Evolutionary conservation across 495 filamentous ascomycete species (phyloP).

Genomic region (Aspergillus bridgeri): DNA sequence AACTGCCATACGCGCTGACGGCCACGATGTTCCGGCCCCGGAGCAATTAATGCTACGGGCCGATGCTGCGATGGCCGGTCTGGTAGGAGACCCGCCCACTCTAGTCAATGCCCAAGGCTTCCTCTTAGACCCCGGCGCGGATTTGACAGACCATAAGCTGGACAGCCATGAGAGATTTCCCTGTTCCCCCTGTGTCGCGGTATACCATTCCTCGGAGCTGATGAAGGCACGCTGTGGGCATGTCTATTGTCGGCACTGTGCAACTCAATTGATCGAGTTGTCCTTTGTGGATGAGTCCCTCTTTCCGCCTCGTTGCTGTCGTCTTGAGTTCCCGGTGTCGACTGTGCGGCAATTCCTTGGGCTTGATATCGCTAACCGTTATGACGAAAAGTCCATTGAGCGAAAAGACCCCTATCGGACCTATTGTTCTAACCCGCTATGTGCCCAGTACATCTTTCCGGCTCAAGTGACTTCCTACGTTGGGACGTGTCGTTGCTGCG

Average conservation of each 20-base stretch:
- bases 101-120: neutral
- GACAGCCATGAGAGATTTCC: neutral
- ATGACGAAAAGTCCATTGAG: slow-evolving; percentile 24
- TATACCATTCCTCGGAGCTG: neutral
- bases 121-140: neutral
- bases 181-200: slow-evolving; percentile 14
- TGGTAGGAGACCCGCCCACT: neutral
- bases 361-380: slow-evolving; percentile 1
- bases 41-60: neutral
- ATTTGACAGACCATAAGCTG: neutral
- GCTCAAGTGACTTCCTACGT: neutral
- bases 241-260: slow-evolving; percentile 34
- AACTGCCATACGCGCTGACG: slow-evolving; percentile 2
- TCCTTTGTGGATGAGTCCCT: slow-evolving; percentile 31
- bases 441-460: no score
- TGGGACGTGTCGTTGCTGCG: slow-evolving; percentile 25
- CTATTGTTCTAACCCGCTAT: no score
- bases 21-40: neutral
- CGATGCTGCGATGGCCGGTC: neutral
- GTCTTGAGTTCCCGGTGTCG: slow-evolving; percentile 17
- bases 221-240: slow-evolving; percentile 29
- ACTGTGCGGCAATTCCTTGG: slow-evolving; percentile 16
- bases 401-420: no score
- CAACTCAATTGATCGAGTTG: slow-evolving; percentile 24
- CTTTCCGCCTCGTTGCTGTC: slow-evolving; percentile 41